Percentiles rank a stretch among this genome's conserved stretches.
Evolutionary conservation across 495 filamentous ascomycete genomes (phyloP).

Genomic region (Tuber aestivum): DNA sequence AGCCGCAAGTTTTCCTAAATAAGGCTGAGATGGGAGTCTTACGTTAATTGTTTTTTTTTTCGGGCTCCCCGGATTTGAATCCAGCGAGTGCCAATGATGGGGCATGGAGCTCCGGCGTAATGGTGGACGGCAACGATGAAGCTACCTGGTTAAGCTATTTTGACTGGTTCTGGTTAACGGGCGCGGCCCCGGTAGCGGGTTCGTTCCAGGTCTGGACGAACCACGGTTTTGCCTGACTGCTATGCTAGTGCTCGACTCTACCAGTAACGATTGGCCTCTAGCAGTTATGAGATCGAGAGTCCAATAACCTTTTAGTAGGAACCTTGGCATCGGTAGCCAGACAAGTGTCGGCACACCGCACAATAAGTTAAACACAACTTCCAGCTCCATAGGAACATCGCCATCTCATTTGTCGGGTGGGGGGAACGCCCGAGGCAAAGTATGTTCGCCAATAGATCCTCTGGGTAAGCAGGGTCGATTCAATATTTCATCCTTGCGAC

Average conservation of each 20-base stretch:
- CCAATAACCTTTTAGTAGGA: neutral
- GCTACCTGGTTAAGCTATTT: neutral
- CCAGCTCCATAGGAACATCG: neutral
- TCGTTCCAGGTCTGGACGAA: neutral
- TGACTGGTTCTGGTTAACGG: neutral
- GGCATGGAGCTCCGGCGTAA: neutral
- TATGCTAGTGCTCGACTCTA: neutral
- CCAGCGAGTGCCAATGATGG: neutral
- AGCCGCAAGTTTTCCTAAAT: constrained; percentile 3
- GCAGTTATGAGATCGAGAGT: neutral
- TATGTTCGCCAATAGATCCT: neutral
- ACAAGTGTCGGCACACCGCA: neutral
- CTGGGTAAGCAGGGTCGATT: neutral
- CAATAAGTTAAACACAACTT: neutral
- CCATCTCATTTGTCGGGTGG: neutral
- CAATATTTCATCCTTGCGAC: neutral
- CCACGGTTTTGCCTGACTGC: neutral
- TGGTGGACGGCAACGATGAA: neutral
- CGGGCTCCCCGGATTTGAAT: neutral
- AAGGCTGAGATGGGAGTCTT: neutral
- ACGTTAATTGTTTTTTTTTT: constrained; percentile 11
- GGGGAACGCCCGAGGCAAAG: neutral
- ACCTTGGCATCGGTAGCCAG: neutral
- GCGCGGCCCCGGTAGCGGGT: neutral
- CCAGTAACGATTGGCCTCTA: neutral